phyloP scores from a whole-genome alignment of 2,329 filamentous ascomycete genomes.

The Ophiocordyceps camponoti-saundersi region DNA sequence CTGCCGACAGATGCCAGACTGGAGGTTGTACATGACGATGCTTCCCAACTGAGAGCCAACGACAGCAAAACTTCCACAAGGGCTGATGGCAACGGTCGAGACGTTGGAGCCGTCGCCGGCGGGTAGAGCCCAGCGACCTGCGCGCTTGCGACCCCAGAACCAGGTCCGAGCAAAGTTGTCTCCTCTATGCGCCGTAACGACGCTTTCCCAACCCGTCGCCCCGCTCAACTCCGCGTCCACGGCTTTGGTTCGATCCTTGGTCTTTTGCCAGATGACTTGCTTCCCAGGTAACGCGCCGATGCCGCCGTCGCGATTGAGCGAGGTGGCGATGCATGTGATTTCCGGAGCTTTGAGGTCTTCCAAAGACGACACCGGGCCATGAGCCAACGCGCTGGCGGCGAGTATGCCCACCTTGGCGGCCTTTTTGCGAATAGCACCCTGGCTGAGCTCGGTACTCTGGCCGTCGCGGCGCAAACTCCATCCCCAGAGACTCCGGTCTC shows the following conservation, averaged over 20 bases:
- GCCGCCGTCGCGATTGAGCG: slow-evolving; percentile 83
- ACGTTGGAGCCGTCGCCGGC: slow-evolving; percentile 75
- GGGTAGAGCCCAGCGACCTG: slow-evolving; percentile 82
- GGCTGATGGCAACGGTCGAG: slow-evolving; percentile 70
- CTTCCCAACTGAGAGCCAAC: slow-evolving; percentile 70
- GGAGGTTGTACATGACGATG: slow-evolving; percentile 92
- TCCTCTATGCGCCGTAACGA: slow-evolving; percentile 79
- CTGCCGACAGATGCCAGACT: slow-evolving; percentile 78
- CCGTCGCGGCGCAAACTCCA: slow-evolving; percentile 91
- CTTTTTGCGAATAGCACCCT: slow-evolving; percentile 75
- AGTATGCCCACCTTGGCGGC: slow-evolving; percentile 74
- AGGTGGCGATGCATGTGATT: slow-evolving; percentile 82
- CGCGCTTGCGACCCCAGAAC: slow-evolving; percentile 93
- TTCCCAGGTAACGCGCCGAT: slow-evolving; percentile 72
- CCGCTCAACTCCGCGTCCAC: slow-evolving; percentile 55
- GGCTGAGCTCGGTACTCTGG: slow-evolving; percentile 84
- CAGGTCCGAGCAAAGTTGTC: slow-evolving; percentile 81
- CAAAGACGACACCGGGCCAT: slow-evolving; percentile 45
- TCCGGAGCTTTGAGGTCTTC: slow-evolving; percentile 77
- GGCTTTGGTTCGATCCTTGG: slow-evolving; percentile 41
- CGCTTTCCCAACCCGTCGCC: slow-evolving; percentile 90
- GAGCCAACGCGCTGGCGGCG: slow-evolving; percentile 34
- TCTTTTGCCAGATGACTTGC: slow-evolving; percentile 71
- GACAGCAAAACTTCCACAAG: slow-evolving; percentile 86
- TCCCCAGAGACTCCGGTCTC: slow-evolving; percentile 85